Conservation (phyloP, 768 basidiomycete species). For the Termitomyces titanicus region DNA sequence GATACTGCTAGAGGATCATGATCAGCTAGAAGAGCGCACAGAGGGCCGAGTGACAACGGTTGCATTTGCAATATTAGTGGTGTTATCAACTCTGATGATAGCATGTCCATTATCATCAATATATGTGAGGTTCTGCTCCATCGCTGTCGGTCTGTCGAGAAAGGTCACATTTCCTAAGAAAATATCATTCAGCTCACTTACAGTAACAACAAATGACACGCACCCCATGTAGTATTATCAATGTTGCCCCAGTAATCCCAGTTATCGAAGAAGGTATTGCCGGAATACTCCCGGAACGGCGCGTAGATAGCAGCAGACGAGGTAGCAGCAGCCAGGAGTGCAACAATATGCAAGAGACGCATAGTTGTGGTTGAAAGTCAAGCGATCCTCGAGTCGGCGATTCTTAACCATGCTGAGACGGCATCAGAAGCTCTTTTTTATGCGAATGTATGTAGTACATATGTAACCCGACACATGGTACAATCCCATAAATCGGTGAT, state of each 20-base stretch:
- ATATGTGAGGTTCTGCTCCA: conserved; percentile 42
- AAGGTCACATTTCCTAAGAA: conserved; percentile 39
- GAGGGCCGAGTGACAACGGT: conserved; percentile 49
- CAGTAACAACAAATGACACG: neutral
- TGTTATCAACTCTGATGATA: conserved; percentile 73
- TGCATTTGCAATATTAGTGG: conserved; percentile 43
- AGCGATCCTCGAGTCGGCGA: neutral
- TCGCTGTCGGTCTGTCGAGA: conserved; percentile 39
- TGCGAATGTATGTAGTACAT: too few species aligned
- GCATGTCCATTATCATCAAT: conserved; percentile 60
- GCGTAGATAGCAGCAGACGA: neutral
- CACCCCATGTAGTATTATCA: conserved; percentile 7
- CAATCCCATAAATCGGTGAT: too few species aligned
- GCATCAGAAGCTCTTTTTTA: too few species aligned
- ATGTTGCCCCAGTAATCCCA: conserved; percentile 7
- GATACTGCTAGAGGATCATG: neutral
- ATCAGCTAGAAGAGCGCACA: conserved; percentile 29
- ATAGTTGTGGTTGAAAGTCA: neutral
- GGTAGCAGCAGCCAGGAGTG: neutral
- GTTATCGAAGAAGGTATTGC: conserved; percentile 3
- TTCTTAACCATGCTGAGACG: neutral
- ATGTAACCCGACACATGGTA: too few species aligned
- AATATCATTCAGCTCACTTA: neutral
- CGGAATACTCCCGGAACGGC: conserved; percentile 3
- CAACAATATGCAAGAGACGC: neutral